Evolutionary conservation across 345 rosid species (phyloP).

Genomic region (Euclidium syriacum): DNA sequence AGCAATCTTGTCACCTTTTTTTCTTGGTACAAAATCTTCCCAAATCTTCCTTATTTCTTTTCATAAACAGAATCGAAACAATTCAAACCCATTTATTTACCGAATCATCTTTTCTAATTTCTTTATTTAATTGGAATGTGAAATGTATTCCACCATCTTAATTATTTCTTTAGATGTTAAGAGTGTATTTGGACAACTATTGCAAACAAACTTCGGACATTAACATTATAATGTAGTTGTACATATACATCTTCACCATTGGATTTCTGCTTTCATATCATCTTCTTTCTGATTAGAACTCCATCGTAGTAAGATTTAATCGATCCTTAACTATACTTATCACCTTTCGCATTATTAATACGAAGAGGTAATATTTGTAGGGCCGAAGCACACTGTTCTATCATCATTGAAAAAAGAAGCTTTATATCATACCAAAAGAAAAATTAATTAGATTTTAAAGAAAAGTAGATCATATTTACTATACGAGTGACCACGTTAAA

Average conservation of each 20-base stretch:
- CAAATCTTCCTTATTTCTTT: conserved; percentile 33
- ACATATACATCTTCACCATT: not conserved
- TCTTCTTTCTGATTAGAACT: not conserved
- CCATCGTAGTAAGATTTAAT: conserved; percentile 9
- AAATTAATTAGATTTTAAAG: not conserved
- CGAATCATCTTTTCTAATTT: conserved; percentile 17
- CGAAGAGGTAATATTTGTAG: conserved; percentile 21
- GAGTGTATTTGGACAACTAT: not conserved
- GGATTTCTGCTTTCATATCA: not conserved
- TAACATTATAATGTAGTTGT: not conserved
- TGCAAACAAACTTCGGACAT: not conserved
- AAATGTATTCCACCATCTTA: conserved; percentile 22
- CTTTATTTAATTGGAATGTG: conserved; percentile 16
- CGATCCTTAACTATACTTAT: conserved; percentile 13
- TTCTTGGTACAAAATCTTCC: conserved; percentile 30
- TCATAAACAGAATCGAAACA: conserved; percentile 25
- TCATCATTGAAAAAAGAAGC: conserved; percentile 24
- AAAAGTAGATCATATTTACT: conserved; percentile 29
- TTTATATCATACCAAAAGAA: conserved; percentile 18
- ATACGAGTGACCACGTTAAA: conserved; percentile 31
- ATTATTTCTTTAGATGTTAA: not conserved
- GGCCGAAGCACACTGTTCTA: conserved; percentile 20
- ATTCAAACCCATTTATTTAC: conserved; percentile 8
- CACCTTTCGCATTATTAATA: conserved; percentile 8
- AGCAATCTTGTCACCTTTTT: conserved; percentile 12